These are phyloP conservation scores for Skeletonema tropicum DNA, from an alignment of 108 stramenopile genomes.

Conservation along the genomic window DNA sequence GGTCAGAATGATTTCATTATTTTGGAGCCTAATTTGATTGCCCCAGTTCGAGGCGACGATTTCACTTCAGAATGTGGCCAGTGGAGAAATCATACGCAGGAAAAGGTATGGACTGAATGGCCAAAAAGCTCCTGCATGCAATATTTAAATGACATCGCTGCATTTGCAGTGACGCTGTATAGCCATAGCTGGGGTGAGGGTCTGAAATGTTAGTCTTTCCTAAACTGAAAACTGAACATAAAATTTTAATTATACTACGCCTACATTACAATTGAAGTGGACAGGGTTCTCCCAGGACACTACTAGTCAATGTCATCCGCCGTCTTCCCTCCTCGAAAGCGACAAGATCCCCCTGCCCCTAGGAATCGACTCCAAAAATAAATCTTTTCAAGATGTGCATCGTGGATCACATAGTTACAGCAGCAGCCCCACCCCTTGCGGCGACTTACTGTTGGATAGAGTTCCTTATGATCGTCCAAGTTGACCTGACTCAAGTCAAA, in stretches of 20 bases:
- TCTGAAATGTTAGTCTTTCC: slow-evolving; percentile 2
- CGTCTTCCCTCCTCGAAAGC: background rate
- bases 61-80: slow-evolving; percentile 11
- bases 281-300: too few relatives aligned
- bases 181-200: slow-evolving; percentile 17
- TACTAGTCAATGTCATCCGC: background rate
- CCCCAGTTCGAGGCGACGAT: slow-evolving; percentile 13
- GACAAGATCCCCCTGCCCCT: background rate
- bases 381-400: background rate
- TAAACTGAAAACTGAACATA: too few relatives aligned
- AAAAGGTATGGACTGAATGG: slow-evolving; percentile 13
- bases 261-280: too few relatives aligned
- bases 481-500: background rate
- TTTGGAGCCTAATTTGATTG: slow-evolving; percentile 8
- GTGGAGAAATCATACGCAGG: slow-evolving; percentile 1
- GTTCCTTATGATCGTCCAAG: background rate
- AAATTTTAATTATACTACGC: too few relatives aligned
- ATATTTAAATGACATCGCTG: background rate
- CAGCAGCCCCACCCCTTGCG: slow-evolving; percentile 2
- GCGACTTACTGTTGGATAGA: background rate
- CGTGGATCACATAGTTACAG: background rate
- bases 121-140: background rate
- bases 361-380: slow-evolving; percentile 4
- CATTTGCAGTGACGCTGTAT: slow-evolving; percentile 12
- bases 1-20: slow-evolving; percentile 4